Evolutionary conservation across 139 green algal genomes (phyloP), one percentile per base, ranked within the genome.

Genomic region (Raphidocelis subcapitata): DNA sequence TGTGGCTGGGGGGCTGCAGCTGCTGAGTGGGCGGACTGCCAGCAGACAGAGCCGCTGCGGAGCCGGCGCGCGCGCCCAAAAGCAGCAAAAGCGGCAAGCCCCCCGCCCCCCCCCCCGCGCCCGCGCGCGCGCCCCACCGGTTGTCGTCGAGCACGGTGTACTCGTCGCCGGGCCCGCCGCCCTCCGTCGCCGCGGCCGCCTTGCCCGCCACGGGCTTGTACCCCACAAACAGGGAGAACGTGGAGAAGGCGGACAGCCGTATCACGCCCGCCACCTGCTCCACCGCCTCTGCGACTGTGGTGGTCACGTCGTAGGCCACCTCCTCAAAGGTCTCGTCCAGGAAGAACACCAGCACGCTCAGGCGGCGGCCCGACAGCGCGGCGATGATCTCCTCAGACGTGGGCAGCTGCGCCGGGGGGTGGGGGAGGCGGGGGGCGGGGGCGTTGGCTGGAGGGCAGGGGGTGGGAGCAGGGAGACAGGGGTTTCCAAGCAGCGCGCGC

Each of bases 241-340:
- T 98, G 37, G 87, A 83, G 78, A 93, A 98, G 82, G 97, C 94
- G 73, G 95, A 71, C 26, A 72, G 49, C 41, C 52, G 51, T 76
- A 99, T 98, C 51, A 95, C 79, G 55, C 70, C 67, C 0, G 94
- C 92, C 60, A 98, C 74, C 65, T 86, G 73, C 83, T 97, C 91
- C 62, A 97, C 87, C 15, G 91, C 95, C 75, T 98, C 95, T 41
- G 62, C 70, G 24, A 97, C 91, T 0, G 91, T 97, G 23, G 91
- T 98, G 41, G 83, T 90, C 31, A 94, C 79, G 71, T 98, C 93
- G 60, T 94, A 98, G 1, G 74, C 69, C 31, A 99, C 79, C 82
- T 98, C 93, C 82, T 98, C 92, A 82, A 98, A 98, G 3, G 93
- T 97, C 66, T 97, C 93, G 62, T 98, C 95, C 77, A 98, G 82